Base-by-base conservation (phyloP, 192 early-diverging fungal genomes). In the Mortierella alpina region DNA sequence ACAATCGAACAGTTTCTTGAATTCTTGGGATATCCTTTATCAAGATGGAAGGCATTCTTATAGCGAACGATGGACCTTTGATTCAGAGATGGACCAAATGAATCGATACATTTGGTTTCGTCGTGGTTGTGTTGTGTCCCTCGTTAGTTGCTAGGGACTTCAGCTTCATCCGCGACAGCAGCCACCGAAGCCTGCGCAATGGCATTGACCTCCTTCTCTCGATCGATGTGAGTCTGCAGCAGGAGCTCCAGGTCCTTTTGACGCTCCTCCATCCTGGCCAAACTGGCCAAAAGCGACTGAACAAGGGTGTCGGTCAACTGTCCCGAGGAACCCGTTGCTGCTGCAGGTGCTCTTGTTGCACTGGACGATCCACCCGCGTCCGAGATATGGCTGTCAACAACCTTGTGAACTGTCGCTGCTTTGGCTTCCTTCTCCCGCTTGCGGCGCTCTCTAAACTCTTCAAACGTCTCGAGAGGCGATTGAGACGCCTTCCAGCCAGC, bases 201-300 rank as follows among this genome's bases (percentile, higher is more conserved):
- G 5, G 66, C 60, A 42, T 63, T 68, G 9, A 13, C 14, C 48
- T 75, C 58, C 46, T 68, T 75, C 14, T 56, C 66, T 40, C 59
- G 22, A 12, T 66, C 74, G 51, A 69, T 48, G 59, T 69, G 62
- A 7, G 22, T 56, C 58, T 68, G 54, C 23, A 80, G 40, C 23
- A 66, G 11, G 17, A 23, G 8, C 59, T 80, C 77, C 65, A 80
- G 50, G 18, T 72, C 77, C 59, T 72, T 80, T 39, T 80, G 77
- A 15, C 68, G 58, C 6, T 47, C 41, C 60, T 80, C 77, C 77
- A 80, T 80, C 13, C 77, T 65, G 5, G 77, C 70, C 39, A 80
- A 47, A 41, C 77, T 80, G 2, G 64, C 77, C 41, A 80, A 50
- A 31, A 80, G 53, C 4, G 70, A 63, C 46, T 80, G 77, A 15